Evolutionary conservation across 805 yeast genomes (phyloP).

Genomic region (Sugiyamaella americana): DNA sequence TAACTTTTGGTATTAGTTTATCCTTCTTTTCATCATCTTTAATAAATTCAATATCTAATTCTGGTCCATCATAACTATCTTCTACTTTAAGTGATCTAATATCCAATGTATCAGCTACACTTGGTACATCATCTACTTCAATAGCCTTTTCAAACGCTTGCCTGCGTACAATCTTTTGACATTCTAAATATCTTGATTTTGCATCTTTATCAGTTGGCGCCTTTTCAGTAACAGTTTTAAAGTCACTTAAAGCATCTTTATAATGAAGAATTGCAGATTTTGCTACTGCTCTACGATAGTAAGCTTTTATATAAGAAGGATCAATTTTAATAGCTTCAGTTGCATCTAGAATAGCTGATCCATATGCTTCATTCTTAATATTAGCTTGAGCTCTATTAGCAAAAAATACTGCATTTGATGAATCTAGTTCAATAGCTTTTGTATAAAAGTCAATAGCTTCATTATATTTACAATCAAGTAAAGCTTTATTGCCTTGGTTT

Average conservation of each 20-base stretch:
- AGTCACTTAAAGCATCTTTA: conserved; percentile 65
- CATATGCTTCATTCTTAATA: conserved; percentile 79
- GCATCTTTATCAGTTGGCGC: conserved; percentile 71
- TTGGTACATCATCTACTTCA: conserved; percentile 56
- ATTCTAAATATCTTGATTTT: conserved; percentile 51
- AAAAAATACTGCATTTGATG: conserved; percentile 57
- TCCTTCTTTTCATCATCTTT: conserved; percentile 30
- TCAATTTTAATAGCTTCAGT: conserved; percentile 63
- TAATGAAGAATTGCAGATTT: conserved; percentile 69
- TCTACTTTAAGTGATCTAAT: conserved; percentile 40
- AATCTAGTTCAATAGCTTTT: conserved; percentile 59
- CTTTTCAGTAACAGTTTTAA: conserved; percentile 52
- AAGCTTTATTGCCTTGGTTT: conserved; percentile 59
- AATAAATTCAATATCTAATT: conserved; percentile 38
- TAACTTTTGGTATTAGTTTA: conserved; percentile 27
- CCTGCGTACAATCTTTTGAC: conserved; percentile 59
- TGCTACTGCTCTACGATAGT: conserved; percentile 83
- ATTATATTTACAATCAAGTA: conserved; percentile 54
- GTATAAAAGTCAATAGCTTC: conserved; percentile 65
- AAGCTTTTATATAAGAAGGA: conserved; percentile 64
- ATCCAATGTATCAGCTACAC: conserved; percentile 39
- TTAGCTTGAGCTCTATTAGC: conserved; percentile 88
- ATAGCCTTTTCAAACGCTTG: conserved; percentile 85
- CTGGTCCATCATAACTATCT: conserved; percentile 54
- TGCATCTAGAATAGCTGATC: conserved; percentile 77